Percentiles rank a stretch among this genome's conserved stretches.
phyloP scores from a whole-genome alignment of 139 green algal genomes.

The Chlorella ohadii region DNA sequence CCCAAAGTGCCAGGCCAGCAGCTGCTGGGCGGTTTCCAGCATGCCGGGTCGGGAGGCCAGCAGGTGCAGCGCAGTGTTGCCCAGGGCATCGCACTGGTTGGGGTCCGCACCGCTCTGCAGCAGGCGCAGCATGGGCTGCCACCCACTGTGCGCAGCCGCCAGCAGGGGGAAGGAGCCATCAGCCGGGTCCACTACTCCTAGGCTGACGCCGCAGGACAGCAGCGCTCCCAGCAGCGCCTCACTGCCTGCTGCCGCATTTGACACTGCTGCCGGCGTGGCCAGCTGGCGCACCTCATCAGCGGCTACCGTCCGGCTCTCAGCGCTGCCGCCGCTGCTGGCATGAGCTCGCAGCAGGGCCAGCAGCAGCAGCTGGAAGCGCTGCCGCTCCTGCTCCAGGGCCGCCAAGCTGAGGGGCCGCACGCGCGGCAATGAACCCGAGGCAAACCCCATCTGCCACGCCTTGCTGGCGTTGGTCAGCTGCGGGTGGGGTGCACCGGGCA shows the following conservation, averaged over 20 bases:
- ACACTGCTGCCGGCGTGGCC: background rate
- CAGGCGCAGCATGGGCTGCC: constrained; percentile 23
- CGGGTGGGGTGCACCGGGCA: background rate
- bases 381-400: constrained; percentile 4
- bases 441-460: constrained; percentile 23
- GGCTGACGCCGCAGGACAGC: constrained; percentile 6
- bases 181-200: background rate
- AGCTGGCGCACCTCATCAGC: background rate
- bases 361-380: constrained; percentile 27
- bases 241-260: constrained; percentile 15
- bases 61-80: constrained; percentile 1
- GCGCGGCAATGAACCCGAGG: background rate
- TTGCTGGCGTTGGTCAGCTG: constrained; percentile 15
- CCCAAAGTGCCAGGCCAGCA: constrained; percentile 8
- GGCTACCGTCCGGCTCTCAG: background rate
- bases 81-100: constrained; percentile 2
- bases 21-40: background rate
- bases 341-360: constrained; percentile 2
- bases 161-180: constrained; percentile 27
- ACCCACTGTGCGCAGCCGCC: background rate
- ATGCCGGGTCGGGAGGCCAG: constrained; percentile 11
- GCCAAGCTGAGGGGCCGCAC: constrained; percentile 9
- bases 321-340: background rate
- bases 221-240: constrained; percentile 10
- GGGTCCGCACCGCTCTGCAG: constrained; percentile 1